phyloP scores from a whole-genome alignment of 371 early-diverging fungal species.

The Circinella minor region DNA sequence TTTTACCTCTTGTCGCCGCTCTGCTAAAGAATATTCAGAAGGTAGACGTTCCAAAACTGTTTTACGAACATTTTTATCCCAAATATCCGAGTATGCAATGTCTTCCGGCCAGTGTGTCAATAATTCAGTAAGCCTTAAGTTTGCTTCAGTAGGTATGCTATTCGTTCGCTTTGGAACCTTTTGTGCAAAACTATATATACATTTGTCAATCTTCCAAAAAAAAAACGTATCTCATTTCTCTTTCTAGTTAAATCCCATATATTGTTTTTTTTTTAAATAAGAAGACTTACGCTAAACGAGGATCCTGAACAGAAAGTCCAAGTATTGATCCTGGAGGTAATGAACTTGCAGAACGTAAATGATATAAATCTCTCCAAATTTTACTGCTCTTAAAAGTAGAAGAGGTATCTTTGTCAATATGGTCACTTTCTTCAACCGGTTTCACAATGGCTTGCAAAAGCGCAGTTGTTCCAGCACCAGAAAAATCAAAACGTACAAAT shows the following conservation, averaged over 20 bases:
- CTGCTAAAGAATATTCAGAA: constrained; percentile 70
- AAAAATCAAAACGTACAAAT: constrained; percentile 71
- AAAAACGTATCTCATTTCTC: no score
- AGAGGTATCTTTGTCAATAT: neutral
- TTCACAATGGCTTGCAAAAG: constrained; percentile 64
- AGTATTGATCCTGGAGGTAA: constrained; percentile 73
- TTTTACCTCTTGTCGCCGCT: constrained; percentile 63
- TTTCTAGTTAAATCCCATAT: no score
- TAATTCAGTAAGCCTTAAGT: constrained; percentile 29
- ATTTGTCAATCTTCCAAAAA: no score
- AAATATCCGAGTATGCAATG: constrained; percentile 60
- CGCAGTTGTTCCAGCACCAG: constrained; percentile 81
- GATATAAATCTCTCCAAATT: constrained; percentile 55
- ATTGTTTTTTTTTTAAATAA: neutral
- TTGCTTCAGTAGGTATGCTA: constrained; percentile 31
- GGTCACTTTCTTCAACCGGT: constrained; percentile 20
- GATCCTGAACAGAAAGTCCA: constrained; percentile 73
- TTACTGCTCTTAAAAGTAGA: constrained; percentile 8
- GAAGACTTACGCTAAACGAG: constrained; percentile 66
- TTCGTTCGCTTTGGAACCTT: constrained; percentile 61
- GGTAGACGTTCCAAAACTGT: constrained; percentile 42
- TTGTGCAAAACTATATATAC: constrained; percentile 67
- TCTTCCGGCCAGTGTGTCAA: constrained; percentile 66
- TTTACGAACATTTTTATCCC: constrained; percentile 60
- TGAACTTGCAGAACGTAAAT: constrained; percentile 63